Conservation (phyloP, 257 asterid species). For the Mentha longifolia region DNA sequence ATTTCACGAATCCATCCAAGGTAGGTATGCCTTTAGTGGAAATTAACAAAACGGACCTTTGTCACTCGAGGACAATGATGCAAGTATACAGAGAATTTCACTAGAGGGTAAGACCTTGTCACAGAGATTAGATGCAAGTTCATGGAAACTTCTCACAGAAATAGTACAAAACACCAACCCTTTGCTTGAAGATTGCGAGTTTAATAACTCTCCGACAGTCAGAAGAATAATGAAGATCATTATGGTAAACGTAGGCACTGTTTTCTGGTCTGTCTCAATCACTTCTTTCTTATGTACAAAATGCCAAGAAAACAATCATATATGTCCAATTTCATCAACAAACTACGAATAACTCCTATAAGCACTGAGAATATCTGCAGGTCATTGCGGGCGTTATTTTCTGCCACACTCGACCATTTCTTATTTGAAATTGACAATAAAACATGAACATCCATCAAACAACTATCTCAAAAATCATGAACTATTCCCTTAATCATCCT, state of each 20-base stretch:
- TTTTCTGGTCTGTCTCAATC: background rate
- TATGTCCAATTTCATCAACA: background rate
- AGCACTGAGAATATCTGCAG: no score
- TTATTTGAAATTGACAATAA: no score
- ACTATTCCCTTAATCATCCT: background rate
- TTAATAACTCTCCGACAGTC: background rate
- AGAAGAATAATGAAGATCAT: slow-evolving; percentile 8
- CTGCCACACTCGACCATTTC: no score
- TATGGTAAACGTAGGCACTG: background rate
- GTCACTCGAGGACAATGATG: background rate
- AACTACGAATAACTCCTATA: background rate
- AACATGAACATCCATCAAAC: no score
- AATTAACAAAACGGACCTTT: background rate
- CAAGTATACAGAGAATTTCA: background rate
- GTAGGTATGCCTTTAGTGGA: background rate
- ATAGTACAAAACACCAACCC: background rate
- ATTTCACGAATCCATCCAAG: background rate
- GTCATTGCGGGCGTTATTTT: no score
- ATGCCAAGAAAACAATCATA: background rate
- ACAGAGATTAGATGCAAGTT: background rate
- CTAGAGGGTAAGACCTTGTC: background rate
- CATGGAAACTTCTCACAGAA: background rate
- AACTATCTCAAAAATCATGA: background rate
- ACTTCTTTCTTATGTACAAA: background rate
- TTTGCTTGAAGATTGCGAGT: background rate